Evolutionary conservation across 73 alveolate genomes (phyloP).

Genomic region (Halteria grandinella): DNA sequence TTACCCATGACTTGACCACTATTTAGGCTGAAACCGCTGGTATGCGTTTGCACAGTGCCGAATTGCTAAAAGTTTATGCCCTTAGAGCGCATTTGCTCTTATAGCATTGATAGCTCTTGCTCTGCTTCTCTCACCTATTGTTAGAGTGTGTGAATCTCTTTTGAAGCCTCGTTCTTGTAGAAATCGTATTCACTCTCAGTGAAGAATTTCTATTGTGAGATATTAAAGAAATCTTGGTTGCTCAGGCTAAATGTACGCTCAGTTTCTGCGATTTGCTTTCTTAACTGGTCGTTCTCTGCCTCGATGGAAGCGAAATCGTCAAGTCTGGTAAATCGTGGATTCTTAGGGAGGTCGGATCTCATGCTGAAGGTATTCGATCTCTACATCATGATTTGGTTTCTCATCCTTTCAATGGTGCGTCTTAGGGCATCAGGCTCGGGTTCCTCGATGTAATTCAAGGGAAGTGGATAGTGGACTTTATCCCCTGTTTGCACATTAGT

Average conservation of each 20-base stretch:
- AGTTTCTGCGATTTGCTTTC: slow-evolving; percentile 15
- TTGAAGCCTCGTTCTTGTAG: slow-evolving; percentile 17
- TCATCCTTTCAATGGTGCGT: slow-evolving; percentile 66
- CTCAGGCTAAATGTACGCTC: slow-evolving; percentile 31
- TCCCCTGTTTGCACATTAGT: slow-evolving; percentile 75
- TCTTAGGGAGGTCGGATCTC: not conserved
- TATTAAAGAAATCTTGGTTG: slow-evolving; percentile 8
- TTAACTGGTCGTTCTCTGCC: slow-evolving; percentile 42
- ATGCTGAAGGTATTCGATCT: slow-evolving; percentile 31
- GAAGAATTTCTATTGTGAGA: slow-evolving; percentile 5
- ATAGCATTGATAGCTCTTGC: not conserved
- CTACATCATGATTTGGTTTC: slow-evolving; percentile 57
- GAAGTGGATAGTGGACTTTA: slow-evolving; percentile 81
- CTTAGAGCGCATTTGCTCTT: slow-evolving; percentile 1
- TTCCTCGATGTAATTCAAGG: slow-evolving; percentile 61
- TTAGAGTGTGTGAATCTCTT: slow-evolving; percentile 13
- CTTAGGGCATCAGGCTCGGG: slow-evolving; percentile 69
- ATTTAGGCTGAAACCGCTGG: slow-evolving; percentile 30
- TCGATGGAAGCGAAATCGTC: slow-evolving; percentile 47
- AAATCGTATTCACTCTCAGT: slow-evolving; percentile 42
- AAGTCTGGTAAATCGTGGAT: not conserved
- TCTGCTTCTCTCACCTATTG: slow-evolving; percentile 31
- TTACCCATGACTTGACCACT: not conserved
- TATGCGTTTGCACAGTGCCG: slow-evolving; percentile 10
- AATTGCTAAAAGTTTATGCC: not conserved